Conservation (phyloP, 768 basidiomycete genomes). For the Boletus tomentosulus region DNA sequence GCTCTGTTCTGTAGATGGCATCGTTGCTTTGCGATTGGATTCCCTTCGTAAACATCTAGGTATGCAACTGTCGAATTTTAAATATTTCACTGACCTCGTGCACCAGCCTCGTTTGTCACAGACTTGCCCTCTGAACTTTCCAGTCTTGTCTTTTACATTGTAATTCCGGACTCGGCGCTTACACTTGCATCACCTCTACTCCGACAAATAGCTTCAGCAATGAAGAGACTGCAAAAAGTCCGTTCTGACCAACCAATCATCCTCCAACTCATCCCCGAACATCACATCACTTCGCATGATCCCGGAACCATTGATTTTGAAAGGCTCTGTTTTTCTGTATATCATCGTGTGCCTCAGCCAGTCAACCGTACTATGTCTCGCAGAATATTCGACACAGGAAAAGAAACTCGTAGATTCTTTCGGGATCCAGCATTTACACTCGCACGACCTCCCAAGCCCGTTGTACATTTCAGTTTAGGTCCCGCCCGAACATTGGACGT, state of each 20-base stretch:
- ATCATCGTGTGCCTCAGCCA: conserved; percentile 62
- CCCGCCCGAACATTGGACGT: conserved; percentile 45
- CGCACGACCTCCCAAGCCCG: conserved; percentile 39
- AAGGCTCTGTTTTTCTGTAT: conserved; percentile 59
- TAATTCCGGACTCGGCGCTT: conserved; percentile 57
- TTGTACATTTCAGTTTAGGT: conserved; percentile 38
- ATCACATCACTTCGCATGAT: conserved; percentile 41
- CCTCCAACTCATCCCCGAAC: conserved; percentile 73
- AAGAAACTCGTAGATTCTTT: conserved; percentile 47
- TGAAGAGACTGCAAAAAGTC: conserved; percentile 52
- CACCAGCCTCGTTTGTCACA: conserved; percentile 47
- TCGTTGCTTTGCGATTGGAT: conserved; percentile 63
- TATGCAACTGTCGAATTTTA: conserved; percentile 24
- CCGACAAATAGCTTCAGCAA: conserved; percentile 63
- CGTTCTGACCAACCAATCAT: conserved; percentile 48
- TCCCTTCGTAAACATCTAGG: conserved; percentile 66
- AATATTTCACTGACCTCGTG: background rate
- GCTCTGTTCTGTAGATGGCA: conserved; percentile 47
- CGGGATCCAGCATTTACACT: conserved; percentile 65
- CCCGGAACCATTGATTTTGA: conserved; percentile 31
- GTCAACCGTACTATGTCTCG: conserved; percentile 62
- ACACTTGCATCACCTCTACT: conserved; percentile 61
- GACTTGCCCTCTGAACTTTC: conserved; percentile 36
- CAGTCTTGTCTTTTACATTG: conserved; percentile 63
- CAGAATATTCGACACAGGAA: conserved; percentile 38